Base-by-base conservation (phyloP, 208 protist genomes). In the Hexamita inflata region DNA sequence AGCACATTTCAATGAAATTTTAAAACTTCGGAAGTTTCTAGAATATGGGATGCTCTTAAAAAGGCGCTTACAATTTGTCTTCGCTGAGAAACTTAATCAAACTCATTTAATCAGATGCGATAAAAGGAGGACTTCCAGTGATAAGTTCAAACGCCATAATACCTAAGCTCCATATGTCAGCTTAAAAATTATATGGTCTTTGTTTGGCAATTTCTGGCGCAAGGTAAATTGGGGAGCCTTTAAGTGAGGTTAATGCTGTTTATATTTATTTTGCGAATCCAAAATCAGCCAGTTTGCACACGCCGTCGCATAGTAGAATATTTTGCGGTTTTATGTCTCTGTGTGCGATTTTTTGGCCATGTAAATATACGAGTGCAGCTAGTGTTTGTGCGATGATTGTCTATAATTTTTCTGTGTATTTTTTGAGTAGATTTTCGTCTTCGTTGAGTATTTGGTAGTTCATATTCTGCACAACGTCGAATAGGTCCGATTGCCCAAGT, bases 161-260 rank as follows among this genome's bases (percentile, higher is more conserved):
- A 24, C 64, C 64, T 45, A 70, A 45, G n/a, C 30, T 38, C 64
- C 64, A 70, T 19, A 70, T 70, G 42, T 70, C 64, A 49, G 32
- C 15, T 35, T 49, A 24, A 49, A 4, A 45, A 70, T 70, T 70
- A 49, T 70, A 70, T 38, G 26, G 9, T 38, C 42, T 45, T 4
- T 38, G 4, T 70, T 70, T 70, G 35, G 64, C 64, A 32, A 70
- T 70, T 70, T 70, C 64, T 35, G 64, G 64, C 9, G 64, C 64
- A 28, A 70, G 26, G n/a, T 70, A 70, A 32, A 70, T 29, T 32
- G 64, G 64, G n/a, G 64, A 42, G 11, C 64, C 64, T 38, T 70
- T 70, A 45, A 70, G 11, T 24, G 64, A 70, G 9, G 11, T 7
- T 29, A 70, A 38, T 4, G 9, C 35, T 11, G 42, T 35, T n/a